Evolutionary conservation across 345 rosid genomes (phyloP), one percentile per base, ranked within the genome.

Genomic region (Sisymbrium altissimum): DNA sequence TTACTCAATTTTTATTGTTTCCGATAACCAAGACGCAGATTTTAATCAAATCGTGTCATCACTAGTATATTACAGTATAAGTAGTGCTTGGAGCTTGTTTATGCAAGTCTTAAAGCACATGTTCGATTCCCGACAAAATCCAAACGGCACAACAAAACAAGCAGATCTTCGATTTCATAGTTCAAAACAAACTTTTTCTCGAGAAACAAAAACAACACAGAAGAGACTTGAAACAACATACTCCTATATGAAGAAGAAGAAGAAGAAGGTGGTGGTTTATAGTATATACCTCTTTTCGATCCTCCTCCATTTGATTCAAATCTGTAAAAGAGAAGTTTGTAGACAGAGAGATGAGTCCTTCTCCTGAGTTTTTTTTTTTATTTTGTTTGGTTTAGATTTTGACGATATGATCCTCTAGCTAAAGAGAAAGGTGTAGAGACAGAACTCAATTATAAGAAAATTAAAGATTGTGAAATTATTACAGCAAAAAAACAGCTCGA

Each of bases 401-500:
- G 48, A 12, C 21, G 62, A 65, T 68, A 58, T 36, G 75, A 54
- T 48, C 5, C 12, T 30, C 33, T 62, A 36, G 61, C 68, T 9
- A 46, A 45, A 2, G 29, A 54, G 70, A 70, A n/a, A 55, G 70
- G 53, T 64, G 53, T 29, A 65, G 64, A 65, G 63, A 5, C 67
- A 30, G 43, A 62, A 57, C 21, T 18, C n/a, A 49, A 9, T 48
- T 45, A 45, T 63, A 56, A 25, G 29, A 15, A 13, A 7, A 29
- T 1, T 1, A 56, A 32, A 56, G 40, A 36, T 30, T 40, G 55
- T 14, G 35, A 56, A 18, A 70, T 55, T 64, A 64, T 56, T 64
- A 49, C 71, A 71, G 72, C 68, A 58, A 49, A 77, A 75, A 5
- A 15, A 77, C 80, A 77, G 76, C 72, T 77, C 30, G 46, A 76